Percentiles rank a stretch among this genome's conserved stretches.
These are phyloP conservation scores for Apiotrichum domesticum DNA, from an alignment of 1,284 basidiomycete species.

Conservation along the genomic window DNA sequence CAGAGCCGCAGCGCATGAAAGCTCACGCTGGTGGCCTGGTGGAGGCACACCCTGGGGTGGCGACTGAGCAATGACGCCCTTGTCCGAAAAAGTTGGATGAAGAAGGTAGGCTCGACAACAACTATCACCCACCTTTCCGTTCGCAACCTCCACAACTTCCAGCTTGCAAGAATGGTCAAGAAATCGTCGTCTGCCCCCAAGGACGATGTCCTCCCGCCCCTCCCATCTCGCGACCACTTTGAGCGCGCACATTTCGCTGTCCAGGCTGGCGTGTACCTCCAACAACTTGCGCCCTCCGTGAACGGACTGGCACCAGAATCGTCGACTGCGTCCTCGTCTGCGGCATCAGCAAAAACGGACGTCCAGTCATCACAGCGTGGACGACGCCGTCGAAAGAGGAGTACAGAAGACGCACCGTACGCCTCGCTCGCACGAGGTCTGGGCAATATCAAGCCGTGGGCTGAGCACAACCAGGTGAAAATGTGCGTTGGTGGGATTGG, in stretches of 20 bases:
- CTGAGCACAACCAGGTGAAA: conserved; percentile 39
- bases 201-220: conserved; percentile 16
- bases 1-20: too few relatives aligned
- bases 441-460: conserved; percentile 24
- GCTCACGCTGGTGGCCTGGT: too few relatives aligned
- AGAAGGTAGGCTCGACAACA: too few relatives aligned
- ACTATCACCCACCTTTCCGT: too few relatives aligned
- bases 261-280: conserved; percentile 37
- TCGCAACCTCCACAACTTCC: too few relatives aligned
- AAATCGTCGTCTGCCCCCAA: too few relatives aligned
- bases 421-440: conserved; percentile 23
- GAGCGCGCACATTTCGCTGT: conserved; percentile 40
- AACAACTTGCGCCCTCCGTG: conserved; percentile 18
- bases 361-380: background rate
- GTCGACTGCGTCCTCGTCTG: background rate
- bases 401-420: background rate
- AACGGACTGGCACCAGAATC: background rate
- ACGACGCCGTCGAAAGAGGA: background rate
- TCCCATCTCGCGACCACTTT: conserved; percentile 34
- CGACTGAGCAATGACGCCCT: too few relatives aligned
- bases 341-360: background rate
- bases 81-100: too few relatives aligned
- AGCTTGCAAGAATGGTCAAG: too few relatives aligned
- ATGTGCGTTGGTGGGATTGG: conserved; percentile 21
- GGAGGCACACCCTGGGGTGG: too few relatives aligned